A percentile compares a stretch with the other conserved stretches of the same genome.
Conservation (phyloP, 2,329 filamentous ascomycete species). For the Penicillium vulpinum region DNA sequence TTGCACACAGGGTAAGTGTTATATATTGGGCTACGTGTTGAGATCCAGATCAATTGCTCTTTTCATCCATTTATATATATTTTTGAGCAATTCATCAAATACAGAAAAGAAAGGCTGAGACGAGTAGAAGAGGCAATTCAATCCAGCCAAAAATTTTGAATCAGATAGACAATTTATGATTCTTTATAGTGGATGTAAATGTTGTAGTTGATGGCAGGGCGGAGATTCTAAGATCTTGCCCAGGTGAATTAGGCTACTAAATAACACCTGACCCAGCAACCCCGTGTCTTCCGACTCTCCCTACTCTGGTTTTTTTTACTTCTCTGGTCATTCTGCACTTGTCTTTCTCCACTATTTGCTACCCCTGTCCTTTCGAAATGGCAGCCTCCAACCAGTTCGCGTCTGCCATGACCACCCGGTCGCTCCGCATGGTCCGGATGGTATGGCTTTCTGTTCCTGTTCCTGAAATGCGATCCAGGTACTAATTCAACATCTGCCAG, state of each 20-base stretch:
- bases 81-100: neutral
- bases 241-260: neutral
- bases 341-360: neutral
- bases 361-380: constrained; percentile 24
- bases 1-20: neutral
- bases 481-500: constrained; percentile 48
- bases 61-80: neutral
- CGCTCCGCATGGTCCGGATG: constrained; percentile 82
- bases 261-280: neutral
- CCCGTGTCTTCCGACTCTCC: neutral
- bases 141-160: neutral
- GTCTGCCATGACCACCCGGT: constrained; percentile 72
- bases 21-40: neutral
- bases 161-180: neutral
- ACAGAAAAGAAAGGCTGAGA: neutral
- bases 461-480: neutral
- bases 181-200: neutral
- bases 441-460: constrained; percentile 51
- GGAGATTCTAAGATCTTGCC: constrained; percentile 2
- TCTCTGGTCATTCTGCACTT: neutral
- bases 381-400: constrained; percentile 36
- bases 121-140: neutral
- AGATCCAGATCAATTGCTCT: neutral
- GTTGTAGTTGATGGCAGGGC: neutral
- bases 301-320: neutral